Conservation (phyloP, 1,139 yeast genomes). For the Scheffersomyces insectosa region DNA sequence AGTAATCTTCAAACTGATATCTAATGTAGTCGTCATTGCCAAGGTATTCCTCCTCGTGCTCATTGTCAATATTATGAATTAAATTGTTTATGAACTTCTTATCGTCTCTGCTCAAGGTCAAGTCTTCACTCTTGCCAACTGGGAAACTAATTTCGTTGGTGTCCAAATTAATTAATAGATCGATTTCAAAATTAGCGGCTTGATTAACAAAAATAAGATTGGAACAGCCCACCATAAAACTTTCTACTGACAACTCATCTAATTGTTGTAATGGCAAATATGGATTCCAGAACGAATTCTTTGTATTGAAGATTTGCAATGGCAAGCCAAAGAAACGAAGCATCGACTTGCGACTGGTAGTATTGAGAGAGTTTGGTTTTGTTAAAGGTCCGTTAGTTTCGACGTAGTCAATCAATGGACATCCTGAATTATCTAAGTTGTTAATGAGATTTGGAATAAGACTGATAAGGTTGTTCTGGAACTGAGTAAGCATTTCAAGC, state of each 20-base stretch:
- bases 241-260: slow-evolving; percentile 66
- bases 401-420: slow-evolving; percentile 67
- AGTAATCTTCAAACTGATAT: slow-evolving; percentile 85
- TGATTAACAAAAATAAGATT: slow-evolving; percentile 77
- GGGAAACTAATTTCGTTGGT: slow-evolving; percentile 45
- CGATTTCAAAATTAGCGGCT: slow-evolving; percentile 54
- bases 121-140: slow-evolving; percentile 32
- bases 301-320: slow-evolving; percentile 73
- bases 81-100: slow-evolving; percentile 66
- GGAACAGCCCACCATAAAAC: slow-evolving; percentile 84
- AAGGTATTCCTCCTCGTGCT: slow-evolving; percentile 27
- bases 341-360: slow-evolving; percentile 77
- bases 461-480: slow-evolving; percentile 72
- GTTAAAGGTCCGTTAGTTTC: slow-evolving; percentile 49
- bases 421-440: slow-evolving; percentile 75
- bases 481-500: slow-evolving; percentile 75
- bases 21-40: slow-evolving; percentile 93
- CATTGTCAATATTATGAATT: slow-evolving; percentile 18
- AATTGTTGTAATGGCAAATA: slow-evolving; percentile 90
- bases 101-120: slow-evolving; percentile 64
- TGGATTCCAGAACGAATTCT: slow-evolving; percentile 89
- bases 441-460: slow-evolving; percentile 77
- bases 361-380: slow-evolving; percentile 70
- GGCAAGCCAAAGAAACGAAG: slow-evolving; percentile 86
- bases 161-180: slow-evolving; percentile 40